phyloP scores from a whole-genome alignment of 306 rosid species.

The Cajanus cajan region DNA sequence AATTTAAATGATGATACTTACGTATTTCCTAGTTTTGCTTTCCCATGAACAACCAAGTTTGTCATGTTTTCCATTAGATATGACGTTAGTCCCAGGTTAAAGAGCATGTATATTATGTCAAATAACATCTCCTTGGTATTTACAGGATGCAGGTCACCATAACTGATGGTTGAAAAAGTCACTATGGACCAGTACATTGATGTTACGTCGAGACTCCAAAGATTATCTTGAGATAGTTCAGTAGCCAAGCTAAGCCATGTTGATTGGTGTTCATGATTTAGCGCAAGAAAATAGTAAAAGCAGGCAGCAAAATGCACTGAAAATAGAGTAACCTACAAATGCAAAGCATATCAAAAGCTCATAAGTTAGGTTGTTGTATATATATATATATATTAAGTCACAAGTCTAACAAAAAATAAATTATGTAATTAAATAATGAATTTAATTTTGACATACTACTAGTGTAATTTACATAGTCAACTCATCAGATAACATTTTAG shows the following conservation, averaged over 20 bases:
- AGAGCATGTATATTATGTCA: conserved; percentile 48
- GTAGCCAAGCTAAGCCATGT: conserved; percentile 50
- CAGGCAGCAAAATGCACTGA: conserved; percentile 64
- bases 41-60: conserved; percentile 72
- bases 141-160: conserved; percentile 86
- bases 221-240: neutral
- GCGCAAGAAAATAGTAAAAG: conserved; percentile 52
- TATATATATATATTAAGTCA: neutral
- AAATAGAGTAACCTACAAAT: conserved; percentile 69
- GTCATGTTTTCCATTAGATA: conserved; percentile 89
- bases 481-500: neutral
- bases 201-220: conserved; percentile 41
- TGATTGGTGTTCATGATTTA: conserved; percentile 14
- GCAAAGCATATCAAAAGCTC: conserved; percentile 19
- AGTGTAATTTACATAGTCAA: too few relatives aligned
- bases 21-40: conserved; percentile 71
- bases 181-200: conserved; percentile 73
- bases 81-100: conserved; percentile 58
- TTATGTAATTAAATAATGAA: neutral
- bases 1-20: conserved; percentile 36
- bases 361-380: neutral
- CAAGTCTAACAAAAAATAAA: neutral
- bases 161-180: conserved; percentile 65
- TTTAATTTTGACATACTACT: neutral
- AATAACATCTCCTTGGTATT: conserved; percentile 57